Evolutionary conservation across 2,329 filamentous ascomycete species (phyloP).

Genomic region (Microcyclospora pomicola): DNA sequence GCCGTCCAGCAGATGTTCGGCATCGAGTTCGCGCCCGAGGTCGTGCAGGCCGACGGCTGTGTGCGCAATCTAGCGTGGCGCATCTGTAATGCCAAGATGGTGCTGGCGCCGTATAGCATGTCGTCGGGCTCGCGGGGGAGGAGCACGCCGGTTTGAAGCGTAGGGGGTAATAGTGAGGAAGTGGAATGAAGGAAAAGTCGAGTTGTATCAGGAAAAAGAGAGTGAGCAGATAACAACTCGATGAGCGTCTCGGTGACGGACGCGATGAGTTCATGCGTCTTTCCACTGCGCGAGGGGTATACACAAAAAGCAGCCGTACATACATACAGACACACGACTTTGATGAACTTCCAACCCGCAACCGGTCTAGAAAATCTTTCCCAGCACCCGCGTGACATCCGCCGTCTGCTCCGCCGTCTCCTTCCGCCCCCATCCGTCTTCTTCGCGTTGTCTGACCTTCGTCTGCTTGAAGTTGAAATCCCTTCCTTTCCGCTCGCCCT

Average conservation of each 20-base stretch:
- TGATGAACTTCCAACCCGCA: no score
- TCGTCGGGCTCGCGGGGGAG: slow-evolving; percentile 25
- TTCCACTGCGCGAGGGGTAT: no score
- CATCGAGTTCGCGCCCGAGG: slow-evolving; percentile 84
- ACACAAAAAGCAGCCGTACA: no score
- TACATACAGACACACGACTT: no score
- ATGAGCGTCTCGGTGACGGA: no score
- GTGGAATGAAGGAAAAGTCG: not conserved
- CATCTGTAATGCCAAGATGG: slow-evolving; percentile 90
- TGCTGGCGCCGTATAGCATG: slow-evolving; percentile 47
- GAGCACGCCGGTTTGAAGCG: slow-evolving; percentile 13
- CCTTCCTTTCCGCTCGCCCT: slow-evolving; percentile 9
- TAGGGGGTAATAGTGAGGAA: not conserved
- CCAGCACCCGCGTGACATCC: slow-evolving; percentile 5
- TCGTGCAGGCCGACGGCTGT: slow-evolving; percentile 83
- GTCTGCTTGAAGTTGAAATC: slow-evolving; percentile 51
- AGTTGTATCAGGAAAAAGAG: no score
- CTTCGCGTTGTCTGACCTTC: slow-evolving; percentile 8
- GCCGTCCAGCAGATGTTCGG: slow-evolving; percentile 94
- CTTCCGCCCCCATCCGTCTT: slow-evolving; percentile 3
- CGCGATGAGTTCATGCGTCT: no score
- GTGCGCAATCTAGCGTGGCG: slow-evolving; percentile 86
- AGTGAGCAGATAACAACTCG: no score
- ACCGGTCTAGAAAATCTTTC: slow-evolving; percentile 8
- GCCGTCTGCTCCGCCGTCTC: slow-evolving; percentile 1